phyloP scores from a whole-genome alignment of 306 rosid species.

The Vigna nakashimae region DNA sequence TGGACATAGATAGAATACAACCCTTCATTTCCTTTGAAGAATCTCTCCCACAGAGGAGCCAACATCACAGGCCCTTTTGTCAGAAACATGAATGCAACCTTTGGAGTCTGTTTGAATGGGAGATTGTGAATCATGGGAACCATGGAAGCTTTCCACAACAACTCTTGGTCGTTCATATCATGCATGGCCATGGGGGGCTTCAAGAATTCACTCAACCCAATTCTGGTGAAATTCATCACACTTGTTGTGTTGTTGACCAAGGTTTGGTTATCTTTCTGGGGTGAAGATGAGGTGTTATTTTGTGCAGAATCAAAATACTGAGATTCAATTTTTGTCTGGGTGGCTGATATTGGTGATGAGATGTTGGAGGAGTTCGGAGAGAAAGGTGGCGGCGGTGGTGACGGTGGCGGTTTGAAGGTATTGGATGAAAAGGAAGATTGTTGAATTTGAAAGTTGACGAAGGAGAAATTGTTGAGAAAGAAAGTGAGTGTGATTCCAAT shows the following conservation, averaged over 20 bases:
- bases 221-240: constrained; percentile 15
- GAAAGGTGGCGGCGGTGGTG: neutral
- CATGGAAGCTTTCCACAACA: constrained; percentile 82
- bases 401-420: neutral
- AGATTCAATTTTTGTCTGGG: constrained; percentile 20
- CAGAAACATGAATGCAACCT: constrained; percentile 86
- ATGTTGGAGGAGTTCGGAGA: constrained; percentile 1
- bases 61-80: constrained; percentile 63
- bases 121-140: constrained; percentile 47
- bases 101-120: constrained; percentile 57
- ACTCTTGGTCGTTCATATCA: constrained; percentile 75
- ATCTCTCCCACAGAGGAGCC: constrained; percentile 85
- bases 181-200: constrained; percentile 56
- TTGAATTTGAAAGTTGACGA: constrained; percentile 48
- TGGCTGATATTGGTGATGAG: constrained; percentile 6
- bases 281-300: neutral
- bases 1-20: constrained; percentile 80
- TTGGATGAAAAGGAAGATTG: constrained; percentile 20
- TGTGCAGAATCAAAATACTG: too few species aligned
- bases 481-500: constrained; percentile 64
- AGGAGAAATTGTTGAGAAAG: constrained; percentile 45
- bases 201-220: constrained; percentile 49
- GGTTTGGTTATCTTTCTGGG: neutral
- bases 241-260: neutral
- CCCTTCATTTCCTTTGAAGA: constrained; percentile 71